Evolutionary conservation across 2,329 filamentous ascomycete genomes (phyloP).

Genomic region (Fusarium aywerte): DNA sequence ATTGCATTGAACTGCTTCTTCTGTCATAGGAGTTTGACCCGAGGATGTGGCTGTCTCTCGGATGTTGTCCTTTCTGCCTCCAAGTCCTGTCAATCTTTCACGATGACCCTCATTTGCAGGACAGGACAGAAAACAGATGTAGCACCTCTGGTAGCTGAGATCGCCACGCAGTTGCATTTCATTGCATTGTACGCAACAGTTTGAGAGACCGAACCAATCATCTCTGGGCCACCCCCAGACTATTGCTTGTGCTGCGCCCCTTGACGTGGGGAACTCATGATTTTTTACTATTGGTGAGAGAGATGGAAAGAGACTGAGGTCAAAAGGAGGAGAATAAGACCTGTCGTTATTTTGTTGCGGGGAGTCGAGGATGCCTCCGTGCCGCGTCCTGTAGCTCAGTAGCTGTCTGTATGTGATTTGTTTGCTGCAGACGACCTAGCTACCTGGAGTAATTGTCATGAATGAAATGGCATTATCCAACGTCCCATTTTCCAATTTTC

Average conservation of each 20-base stretch:
- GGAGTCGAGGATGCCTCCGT: conserved; percentile 19
- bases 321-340: conserved; percentile 3
- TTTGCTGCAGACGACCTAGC: background rate
- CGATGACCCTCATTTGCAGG: conserved; percentile 21
- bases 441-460: background rate
- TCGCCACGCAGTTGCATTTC: conserved; percentile 24
- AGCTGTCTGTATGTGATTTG: background rate
- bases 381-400: conserved; percentile 19
- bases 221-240: conserved; percentile 9
- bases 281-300: conserved; percentile 3
- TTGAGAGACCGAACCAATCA: conserved; percentile 19
- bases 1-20: conserved; percentile 35
- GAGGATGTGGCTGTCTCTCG: conserved; percentile 8
- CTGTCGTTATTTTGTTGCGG: conserved; percentile 7
- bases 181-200: conserved; percentile 25
- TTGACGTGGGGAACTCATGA: conserved; percentile 20
- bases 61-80: background rate
- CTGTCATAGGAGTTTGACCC: conserved; percentile 10
- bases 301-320: background rate
- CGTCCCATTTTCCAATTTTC: conserved; percentile 1
- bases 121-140: background rate
- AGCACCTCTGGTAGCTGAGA: conserved; percentile 21
- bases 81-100: conserved; percentile 4
- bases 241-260: conserved; percentile 11
- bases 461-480: conserved; percentile 8